Conservation (phyloP, 106 monocot species). For the Acorus calamus region DNA sequence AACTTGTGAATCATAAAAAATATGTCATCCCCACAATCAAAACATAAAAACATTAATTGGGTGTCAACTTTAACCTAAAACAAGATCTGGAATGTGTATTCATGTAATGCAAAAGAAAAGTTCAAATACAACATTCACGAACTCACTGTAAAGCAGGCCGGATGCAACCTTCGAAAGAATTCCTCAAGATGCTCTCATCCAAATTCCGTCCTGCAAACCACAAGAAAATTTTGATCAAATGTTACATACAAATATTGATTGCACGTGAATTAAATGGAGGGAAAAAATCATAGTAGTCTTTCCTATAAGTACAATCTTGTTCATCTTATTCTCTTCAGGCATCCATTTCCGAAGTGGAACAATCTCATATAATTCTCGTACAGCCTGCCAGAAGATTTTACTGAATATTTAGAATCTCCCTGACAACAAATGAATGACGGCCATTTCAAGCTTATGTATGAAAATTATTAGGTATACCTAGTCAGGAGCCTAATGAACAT, state of each 20-base stretch:
- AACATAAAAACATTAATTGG: no score
- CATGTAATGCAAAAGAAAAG: no score
- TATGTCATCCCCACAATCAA: no score
- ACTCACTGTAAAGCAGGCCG: no score
- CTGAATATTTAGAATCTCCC: not conserved
- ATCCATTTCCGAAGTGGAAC: slow-evolving; percentile 58
- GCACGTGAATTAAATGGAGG: not conserved
- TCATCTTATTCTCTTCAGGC: slow-evolving; percentile 31
- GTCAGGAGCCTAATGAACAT: no score
- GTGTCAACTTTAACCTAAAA: no score
- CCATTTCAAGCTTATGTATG: not conserved
- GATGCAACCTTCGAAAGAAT: slow-evolving; percentile 43
- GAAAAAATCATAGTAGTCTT: not conserved
- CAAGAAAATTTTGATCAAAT: not conserved
- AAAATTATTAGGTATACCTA: not conserved
- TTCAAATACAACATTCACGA: no score
- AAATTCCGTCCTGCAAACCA: slow-evolving; percentile 57
- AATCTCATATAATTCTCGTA: slow-evolving; percentile 72
- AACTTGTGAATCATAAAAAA: no score
- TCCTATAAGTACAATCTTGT: slow-evolving; percentile 86
- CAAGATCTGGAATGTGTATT: no score
- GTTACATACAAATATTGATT: not conserved
- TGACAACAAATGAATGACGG: not conserved
- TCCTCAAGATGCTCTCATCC: slow-evolving; percentile 33
- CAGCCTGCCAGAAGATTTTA: slow-evolving; percentile 29